Evolutionary conservation across 768 basidiomycete genomes (phyloP).

Genomic region (Auriscalpium vulgare): DNA sequence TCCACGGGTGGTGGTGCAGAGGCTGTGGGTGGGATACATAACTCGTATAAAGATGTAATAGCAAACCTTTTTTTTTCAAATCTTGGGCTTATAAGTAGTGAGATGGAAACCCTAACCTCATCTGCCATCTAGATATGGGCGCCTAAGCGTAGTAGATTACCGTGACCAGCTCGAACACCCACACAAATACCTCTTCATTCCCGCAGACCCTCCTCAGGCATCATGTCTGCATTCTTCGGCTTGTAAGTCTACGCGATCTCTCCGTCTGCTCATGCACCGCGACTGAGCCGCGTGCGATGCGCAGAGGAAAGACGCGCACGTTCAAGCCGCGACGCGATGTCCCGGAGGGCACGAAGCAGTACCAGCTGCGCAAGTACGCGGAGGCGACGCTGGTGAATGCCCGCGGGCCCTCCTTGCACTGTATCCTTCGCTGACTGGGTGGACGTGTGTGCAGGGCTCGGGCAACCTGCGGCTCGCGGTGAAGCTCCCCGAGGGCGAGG

Average conservation of each 20-base stretch:
- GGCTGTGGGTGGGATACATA: too few species aligned
- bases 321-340: conserved; percentile 96
- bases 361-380: conserved; percentile 95
- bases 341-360: conserved; percentile 95
- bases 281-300: not conserved
- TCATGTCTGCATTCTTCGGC: conserved; percentile 85
- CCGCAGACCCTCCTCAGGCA: too few species aligned
- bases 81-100: too few species aligned
- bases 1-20: too few species aligned
- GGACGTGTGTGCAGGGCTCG: conserved; percentile 56
- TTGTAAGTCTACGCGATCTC: conserved; percentile 43
- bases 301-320: conserved; percentile 83
- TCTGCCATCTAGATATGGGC: too few species aligned
- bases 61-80: too few species aligned
- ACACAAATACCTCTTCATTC: too few species aligned
- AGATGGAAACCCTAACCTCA: too few species aligned
- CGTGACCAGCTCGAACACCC: too few species aligned
- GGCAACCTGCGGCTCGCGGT: conserved; percentile 92
- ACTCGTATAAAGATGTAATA: too few species aligned
- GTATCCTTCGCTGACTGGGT: not conserved
- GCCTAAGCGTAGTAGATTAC: too few species aligned
- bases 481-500: conserved; percentile 92
- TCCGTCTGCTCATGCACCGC: not conserved
- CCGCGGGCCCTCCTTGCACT: not conserved
- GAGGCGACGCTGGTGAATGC: conserved; percentile 80